Conservation (phyloP, 2,329 filamentous ascomycete genomes). For the Thielaviopsis ethacetica region DNA sequence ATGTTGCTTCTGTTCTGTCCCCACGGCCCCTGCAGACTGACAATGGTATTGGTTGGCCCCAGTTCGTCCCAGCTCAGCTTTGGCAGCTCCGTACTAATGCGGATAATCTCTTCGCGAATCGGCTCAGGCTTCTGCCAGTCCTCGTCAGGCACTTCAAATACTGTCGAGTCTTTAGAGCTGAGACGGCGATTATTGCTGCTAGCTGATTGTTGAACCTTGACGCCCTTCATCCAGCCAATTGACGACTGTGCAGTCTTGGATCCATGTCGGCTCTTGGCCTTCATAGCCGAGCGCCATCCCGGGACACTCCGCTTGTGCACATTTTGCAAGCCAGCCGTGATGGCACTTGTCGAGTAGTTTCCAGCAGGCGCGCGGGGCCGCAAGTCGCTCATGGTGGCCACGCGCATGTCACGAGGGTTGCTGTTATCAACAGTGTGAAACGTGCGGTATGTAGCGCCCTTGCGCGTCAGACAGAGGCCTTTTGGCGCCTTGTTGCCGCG, state of each 20-base stretch:
- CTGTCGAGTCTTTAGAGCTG: constrained; percentile 35
- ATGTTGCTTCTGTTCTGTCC: constrained; percentile 38
- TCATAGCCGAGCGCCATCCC: constrained; percentile 43
- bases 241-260: constrained; percentile 33
- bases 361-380: constrained; percentile 28
- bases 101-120: constrained; percentile 47
- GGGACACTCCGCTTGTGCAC: constrained; percentile 24
- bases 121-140: constrained; percentile 46
- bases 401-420: constrained; percentile 38
- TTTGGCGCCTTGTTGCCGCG: constrained; percentile 50
- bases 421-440: constrained; percentile 57
- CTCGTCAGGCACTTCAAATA: constrained; percentile 30
- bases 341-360: constrained; percentile 27
- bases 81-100: constrained; percentile 43
- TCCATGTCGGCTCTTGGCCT: constrained; percentile 28
- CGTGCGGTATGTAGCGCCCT: constrained; percentile 69
- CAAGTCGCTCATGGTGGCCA: constrained; percentile 45
- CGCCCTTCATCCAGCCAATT: constrained; percentile 54
- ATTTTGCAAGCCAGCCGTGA: constrained; percentile 28
- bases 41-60: constrained; percentile 19
- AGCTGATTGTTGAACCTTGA: constrained; percentile 22
- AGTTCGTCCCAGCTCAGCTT: constrained; percentile 49
- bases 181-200: constrained; percentile 39
- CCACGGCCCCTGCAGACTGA: constrained; percentile 35
- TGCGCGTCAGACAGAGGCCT: constrained; percentile 58